Percentiles rank a stretch among this genome's conserved stretches.
Evolutionary conservation across 176 grass and related monocot species (phyloP).

Genomic region (Elymus sibiricus): DNA sequence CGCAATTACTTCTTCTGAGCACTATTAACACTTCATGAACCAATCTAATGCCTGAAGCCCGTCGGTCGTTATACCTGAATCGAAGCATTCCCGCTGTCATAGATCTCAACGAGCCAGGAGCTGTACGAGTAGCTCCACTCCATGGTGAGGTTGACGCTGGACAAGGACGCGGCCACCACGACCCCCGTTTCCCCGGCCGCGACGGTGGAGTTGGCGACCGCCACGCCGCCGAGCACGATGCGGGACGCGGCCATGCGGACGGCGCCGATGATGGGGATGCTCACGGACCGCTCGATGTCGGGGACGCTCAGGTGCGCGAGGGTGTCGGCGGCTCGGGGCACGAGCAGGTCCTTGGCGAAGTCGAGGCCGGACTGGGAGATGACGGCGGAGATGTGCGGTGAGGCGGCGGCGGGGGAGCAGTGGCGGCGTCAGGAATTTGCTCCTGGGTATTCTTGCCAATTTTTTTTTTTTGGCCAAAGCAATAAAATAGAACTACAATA

Average conservation of each 20-base stretch:
- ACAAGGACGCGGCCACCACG: conserved; percentile 62
- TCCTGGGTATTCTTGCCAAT: too few relatives aligned
- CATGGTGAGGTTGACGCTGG: conserved; percentile 67
- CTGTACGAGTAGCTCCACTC: conserved; percentile 78
- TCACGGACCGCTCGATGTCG: conserved; percentile 60
- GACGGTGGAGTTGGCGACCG: conserved; percentile 49
- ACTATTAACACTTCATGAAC: background rate
- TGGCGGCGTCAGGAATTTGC: too few relatives aligned
- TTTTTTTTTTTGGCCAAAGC: too few relatives aligned
- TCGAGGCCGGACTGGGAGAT: conserved; percentile 80
- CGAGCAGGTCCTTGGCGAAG: conserved; percentile 79
- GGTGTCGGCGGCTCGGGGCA: conserved; percentile 51
- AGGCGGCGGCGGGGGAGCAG: background rate
- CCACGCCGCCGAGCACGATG: conserved; percentile 46
- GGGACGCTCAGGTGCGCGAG: conserved; percentile 56
- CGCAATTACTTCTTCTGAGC: background rate
- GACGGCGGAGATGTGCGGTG: conserved; percentile 59
- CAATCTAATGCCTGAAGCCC: background rate
- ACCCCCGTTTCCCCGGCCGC: conserved; percentile 59
- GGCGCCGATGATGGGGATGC: conserved; percentile 62
- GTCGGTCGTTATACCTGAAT: background rate
- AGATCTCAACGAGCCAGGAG: conserved; percentile 61
- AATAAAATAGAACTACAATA: too few relatives aligned
- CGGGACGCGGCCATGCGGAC: conserved; percentile 52
- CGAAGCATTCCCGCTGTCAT: conserved; percentile 47